A percentile compares a stretch with the other conserved stretches of the same genome.
Conservation (phyloP, 768 basidiomycete species). For the Lactarius hatsudake region DNA sequence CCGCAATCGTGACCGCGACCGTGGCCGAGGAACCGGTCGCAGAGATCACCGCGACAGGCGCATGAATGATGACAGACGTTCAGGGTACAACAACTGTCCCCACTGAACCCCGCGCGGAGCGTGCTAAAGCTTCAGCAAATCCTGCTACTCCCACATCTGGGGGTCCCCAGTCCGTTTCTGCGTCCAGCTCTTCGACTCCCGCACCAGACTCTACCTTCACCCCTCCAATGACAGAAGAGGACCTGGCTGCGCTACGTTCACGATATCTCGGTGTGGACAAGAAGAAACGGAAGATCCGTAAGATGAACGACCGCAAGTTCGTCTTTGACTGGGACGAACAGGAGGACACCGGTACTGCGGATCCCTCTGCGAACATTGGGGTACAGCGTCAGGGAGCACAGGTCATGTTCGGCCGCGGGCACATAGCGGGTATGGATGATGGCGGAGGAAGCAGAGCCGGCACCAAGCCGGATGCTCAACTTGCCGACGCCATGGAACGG, state of each 20-base stretch:
- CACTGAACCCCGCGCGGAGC: conserved; percentile 80
- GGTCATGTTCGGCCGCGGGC: conserved; percentile 85
- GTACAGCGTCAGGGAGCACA: conserved; percentile 77
- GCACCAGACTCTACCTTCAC: conserved; percentile 43
- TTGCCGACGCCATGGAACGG: conserved; percentile 81
- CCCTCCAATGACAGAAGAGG: conserved; percentile 75
- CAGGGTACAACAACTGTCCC: conserved; percentile 68
- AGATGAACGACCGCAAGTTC: conserved; percentile 95
- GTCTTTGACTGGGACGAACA: conserved; percentile 99
- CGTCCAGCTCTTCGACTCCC: conserved; percentile 31
- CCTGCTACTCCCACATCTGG: conserved; percentile 52
- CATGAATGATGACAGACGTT: conserved; percentile 31
- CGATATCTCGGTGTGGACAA: conserved; percentile 93
- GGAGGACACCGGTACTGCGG: conserved; percentile 87
- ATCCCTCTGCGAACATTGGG: conserved; percentile 69
- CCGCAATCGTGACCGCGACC: conserved; percentile 31
- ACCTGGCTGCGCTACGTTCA: conserved; percentile 80
- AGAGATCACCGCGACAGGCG: conserved; percentile 44
- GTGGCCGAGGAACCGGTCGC: conserved; percentile 26
- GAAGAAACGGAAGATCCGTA: conserved; percentile 92
- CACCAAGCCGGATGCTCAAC: conserved; percentile 42
- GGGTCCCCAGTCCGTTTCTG: conserved; percentile 23
- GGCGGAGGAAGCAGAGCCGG: conserved; percentile 43
- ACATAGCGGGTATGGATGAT: conserved; percentile 85
- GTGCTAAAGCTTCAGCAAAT: conserved; percentile 44